phyloP scores from a whole-genome alignment of 495 filamentous ascomycete genomes.

The Evansstolkia leycettana region DNA sequence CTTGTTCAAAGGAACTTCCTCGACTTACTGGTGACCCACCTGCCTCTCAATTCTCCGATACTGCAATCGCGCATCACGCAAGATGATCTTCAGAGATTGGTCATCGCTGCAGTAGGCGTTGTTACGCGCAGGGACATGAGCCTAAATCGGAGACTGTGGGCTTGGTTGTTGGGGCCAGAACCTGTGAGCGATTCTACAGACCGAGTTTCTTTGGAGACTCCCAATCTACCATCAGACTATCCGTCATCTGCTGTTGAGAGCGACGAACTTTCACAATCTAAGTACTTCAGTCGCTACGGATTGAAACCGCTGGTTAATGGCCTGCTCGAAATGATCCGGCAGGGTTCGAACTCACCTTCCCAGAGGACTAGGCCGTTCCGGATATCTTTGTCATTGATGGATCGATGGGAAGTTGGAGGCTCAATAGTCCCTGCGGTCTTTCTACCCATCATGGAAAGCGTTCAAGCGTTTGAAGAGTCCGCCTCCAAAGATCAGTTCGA shows the following conservation, averaged over 20 bases:
- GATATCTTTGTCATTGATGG: conserved; percentile 91
- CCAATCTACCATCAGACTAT: conserved; percentile 31
- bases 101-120: conserved; percentile 72
- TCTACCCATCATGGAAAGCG: conserved; percentile 67
- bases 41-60: conserved; percentile 79
- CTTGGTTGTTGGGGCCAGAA: conserved; percentile 91
- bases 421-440: conserved; percentile 81
- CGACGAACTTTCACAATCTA: conserved; percentile 34
- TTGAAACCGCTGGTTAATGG: conserved; percentile 58
- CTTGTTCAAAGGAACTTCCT: conserved; percentile 90
- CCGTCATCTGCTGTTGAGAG: conserved; percentile 26
- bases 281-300: conserved; percentile 75
- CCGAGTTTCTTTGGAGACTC: conserved; percentile 33
- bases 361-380: conserved; percentile 81
- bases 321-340: conserved; percentile 64
- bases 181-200: conserved; percentile 33
- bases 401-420: conserved; percentile 92
- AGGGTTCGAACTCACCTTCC: conserved; percentile 36
- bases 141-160: conserved; percentile 84
- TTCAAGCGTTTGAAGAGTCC: conserved; percentile 54
- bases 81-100: conserved; percentile 66
- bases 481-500: conserved; percentile 52
- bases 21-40: conserved; percentile 79
- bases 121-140: conserved; percentile 89
- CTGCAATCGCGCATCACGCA: conserved; percentile 59